A percentile compares a stretch with the other conserved stretches of the same genome.
These are phyloP conservation scores for Camelina sativa DNA, from an alignment of 345 rosid species.

Conservation along the genomic window DNA sequence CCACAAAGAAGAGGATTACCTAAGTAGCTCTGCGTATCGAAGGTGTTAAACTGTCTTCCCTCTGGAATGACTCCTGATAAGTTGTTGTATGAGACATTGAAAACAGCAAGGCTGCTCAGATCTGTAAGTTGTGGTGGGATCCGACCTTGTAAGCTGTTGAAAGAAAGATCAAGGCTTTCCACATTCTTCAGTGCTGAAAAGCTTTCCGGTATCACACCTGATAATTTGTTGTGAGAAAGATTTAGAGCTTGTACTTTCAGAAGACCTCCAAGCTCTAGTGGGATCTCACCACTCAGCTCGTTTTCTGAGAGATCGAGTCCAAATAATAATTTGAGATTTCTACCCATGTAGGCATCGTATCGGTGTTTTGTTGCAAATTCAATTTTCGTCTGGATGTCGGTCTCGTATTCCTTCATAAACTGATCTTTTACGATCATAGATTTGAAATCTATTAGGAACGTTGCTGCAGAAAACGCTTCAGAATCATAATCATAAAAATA, in stretches of 20 bases:
- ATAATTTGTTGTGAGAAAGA: constrained; percentile 44
- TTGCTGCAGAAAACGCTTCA: no score
- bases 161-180: constrained; percentile 50
- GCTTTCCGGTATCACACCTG: constrained; percentile 41
- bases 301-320: constrained; percentile 52
- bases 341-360: constrained; percentile 14
- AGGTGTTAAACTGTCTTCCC: constrained; percentile 16
- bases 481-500: no score
- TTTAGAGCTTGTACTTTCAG: constrained; percentile 14
- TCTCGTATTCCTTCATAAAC: no score
- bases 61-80: constrained; percentile 12
- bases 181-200: constrained; percentile 35
- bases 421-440: no score
- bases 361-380: constrained; percentile 14
- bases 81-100: constrained; percentile 15
- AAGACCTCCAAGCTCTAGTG: constrained; percentile 39
- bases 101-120: background rate
- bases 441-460: no score
- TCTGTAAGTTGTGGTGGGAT: constrained; percentile 1
- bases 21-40: background rate
- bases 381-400: background rate
- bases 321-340: background rate
- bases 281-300: constrained; percentile 43
- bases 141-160: constrained; percentile 20
- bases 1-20: constrained; percentile 5